These are phyloP conservation scores for Diaporthe citriasiana DNA, from an alignment of 2,329 filamentous ascomycete genomes.

Conservation along the genomic window DNA sequence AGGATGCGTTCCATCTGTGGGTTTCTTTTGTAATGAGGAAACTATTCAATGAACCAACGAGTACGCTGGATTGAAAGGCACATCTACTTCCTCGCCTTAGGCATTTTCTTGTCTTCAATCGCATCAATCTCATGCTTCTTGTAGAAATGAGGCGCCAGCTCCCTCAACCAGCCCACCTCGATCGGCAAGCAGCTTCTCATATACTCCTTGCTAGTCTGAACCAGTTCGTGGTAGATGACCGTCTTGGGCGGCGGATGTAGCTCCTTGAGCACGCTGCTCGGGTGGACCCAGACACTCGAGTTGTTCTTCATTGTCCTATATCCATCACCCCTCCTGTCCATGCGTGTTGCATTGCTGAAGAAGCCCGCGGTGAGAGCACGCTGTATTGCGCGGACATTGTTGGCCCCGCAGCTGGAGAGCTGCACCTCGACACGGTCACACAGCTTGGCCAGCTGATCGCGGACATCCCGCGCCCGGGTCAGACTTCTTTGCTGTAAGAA, in stretches of 20 bases:
- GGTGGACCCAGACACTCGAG: conserved; percentile 91
- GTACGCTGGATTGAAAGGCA: not conserved
- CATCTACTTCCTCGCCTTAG: conserved; percentile 48
- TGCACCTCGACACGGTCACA: conserved; percentile 94
- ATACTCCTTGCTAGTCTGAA: conserved; percentile 90
- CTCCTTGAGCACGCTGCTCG: conserved; percentile 84
- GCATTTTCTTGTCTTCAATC: conserved; percentile 80
- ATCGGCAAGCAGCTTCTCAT: conserved; percentile 91
- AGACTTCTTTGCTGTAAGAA: conserved; percentile 94
- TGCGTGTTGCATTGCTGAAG: conserved; percentile 90
- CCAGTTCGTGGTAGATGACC: conserved; percentile 88
- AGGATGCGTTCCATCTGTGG: too few relatives aligned
- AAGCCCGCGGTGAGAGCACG: conserved; percentile 92
- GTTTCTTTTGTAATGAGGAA: not conserved
- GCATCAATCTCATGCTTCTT: conserved; percentile 91
- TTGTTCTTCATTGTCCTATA: conserved; percentile 95
- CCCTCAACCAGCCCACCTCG: conserved; percentile 85
- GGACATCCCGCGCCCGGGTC: conserved; percentile 88
- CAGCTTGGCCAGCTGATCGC: conserved; percentile 91
- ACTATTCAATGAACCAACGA: not conserved
- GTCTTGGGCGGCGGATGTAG: conserved; percentile 82
- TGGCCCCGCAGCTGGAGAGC: conserved; percentile 76
- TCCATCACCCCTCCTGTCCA: conserved; percentile 86
- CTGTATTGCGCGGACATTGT: conserved; percentile 83
- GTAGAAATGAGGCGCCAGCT: conserved; percentile 94